Evolutionary conservation across 169 alveolate species (phyloP).

Genomic region (Plasmodium relictum): DNA sequence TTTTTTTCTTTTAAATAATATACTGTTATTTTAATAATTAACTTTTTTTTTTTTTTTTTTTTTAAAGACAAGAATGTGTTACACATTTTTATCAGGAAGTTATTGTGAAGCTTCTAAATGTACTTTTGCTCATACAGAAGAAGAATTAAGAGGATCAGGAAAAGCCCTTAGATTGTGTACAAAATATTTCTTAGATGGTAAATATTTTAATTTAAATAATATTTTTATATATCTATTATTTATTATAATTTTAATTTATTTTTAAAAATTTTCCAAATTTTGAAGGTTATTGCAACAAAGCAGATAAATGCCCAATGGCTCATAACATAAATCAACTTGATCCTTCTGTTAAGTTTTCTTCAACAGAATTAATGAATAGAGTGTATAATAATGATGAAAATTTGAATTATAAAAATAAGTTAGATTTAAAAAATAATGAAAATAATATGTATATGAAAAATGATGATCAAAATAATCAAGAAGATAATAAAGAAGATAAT

Average conservation of each 20-base stretch:
- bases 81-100: conserved; percentile 57
- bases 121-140: conserved; percentile 68
- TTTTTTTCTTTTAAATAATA: background rate
- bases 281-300: conserved; percentile 43
- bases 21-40: background rate
- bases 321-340: conserved; percentile 56
- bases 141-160: conserved; percentile 65
- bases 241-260: conserved; percentile 1
- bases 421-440: background rate
- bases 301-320: conserved; percentile 69
- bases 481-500: background rate
- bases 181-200: conserved; percentile 55
- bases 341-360: conserved; percentile 58
- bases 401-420: background rate
- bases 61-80: conserved; percentile 66
- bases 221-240: background rate
- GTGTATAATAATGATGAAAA: conserved; percentile 19
- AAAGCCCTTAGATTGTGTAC: conserved; percentile 60
- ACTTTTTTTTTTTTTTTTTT: no score
- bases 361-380: conserved; percentile 48
- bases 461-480: conserved; percentile 8
- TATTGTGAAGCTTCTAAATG: conserved; percentile 71
- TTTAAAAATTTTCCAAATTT: background rate
- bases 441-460: conserved; percentile 8
- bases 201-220: background rate